Evolutionary conservation across 129 eudicot species (phyloP).

Genomic region (Flaveria linearis): DNA sequence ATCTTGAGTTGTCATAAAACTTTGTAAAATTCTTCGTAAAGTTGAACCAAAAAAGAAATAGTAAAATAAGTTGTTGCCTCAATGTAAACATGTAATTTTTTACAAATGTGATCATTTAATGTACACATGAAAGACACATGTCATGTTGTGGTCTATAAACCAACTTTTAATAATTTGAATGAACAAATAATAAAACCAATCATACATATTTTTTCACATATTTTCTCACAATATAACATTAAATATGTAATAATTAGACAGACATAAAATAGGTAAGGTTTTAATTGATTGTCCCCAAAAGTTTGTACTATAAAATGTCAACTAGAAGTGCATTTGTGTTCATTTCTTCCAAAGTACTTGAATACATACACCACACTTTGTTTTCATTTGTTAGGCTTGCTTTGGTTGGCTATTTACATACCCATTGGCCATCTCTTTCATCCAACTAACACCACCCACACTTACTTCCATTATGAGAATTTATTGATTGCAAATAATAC

Average conservation of each 20-base stretch:
- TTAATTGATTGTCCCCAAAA: constrained; percentile 15
- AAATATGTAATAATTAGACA: not conserved
- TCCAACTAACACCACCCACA: constrained; percentile 37
- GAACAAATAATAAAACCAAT: not conserved
- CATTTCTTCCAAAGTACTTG: constrained; percentile 24
- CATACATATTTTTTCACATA: too few species aligned
- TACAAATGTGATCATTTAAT: not conserved
- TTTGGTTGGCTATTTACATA: constrained; percentile 26
- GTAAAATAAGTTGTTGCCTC: not conserved
- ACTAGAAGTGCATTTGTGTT: constrained; percentile 6
- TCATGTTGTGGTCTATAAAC: not conserved
- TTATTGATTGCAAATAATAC: not conserved
- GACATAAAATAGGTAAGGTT: constrained; percentile 6
- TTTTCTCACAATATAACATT: not conserved
- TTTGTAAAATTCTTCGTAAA: not conserved
- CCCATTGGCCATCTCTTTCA: constrained; percentile 27
- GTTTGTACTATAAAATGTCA: constrained; percentile 19
- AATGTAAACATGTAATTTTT: not conserved
- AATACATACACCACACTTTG: constrained; percentile 23
- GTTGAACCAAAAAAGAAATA: not conserved
- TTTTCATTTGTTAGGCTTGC: constrained; percentile 27
- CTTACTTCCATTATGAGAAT: constrained; percentile 4
- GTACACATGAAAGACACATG: not conserved
- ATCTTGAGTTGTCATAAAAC: too few species aligned
- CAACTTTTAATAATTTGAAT: not conserved